Evolutionary conservation across 108 stramenopile genomes (phyloP), one percentile per base, ranked within the genome.

Genomic region (Nitzschia sp.): DNA sequence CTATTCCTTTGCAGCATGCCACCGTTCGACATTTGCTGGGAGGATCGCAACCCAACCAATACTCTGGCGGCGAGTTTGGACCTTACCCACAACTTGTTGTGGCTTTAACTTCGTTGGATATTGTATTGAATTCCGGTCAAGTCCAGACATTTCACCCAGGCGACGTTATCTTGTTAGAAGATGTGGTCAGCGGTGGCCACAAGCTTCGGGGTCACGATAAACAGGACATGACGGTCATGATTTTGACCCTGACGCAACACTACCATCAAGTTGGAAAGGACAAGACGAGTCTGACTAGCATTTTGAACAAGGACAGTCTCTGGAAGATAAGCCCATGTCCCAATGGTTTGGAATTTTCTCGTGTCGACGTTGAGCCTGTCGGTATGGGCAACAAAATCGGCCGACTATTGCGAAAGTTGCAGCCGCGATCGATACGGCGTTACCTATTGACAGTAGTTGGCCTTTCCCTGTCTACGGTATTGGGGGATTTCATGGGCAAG

Each of bases 181-280:
- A 85, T 74, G 79, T 76, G 1, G 15, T 85, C 48, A 31, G 48
- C 6, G 75, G 70, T 11, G 84, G 84, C 33, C 84, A 85, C 54
- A 76, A 75, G 33, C 42, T 81, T 27, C 62, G 71, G 28, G 66
- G 76, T 0, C 54, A 70, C 23, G 80, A 66, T 6, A 19, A 66
- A 15, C 56, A 70, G 38, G 71, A 81, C 29, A 67, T 76, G 75
- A 54, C 64, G 4, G 57, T 54, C 46, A 61, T 81, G 66, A n/a
- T 81, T 0, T 59, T 85, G 59, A 85, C 84, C 2, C 55, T 85
- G 17, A 77, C 72, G 1, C 71, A 77, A 38, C 48, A 74, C 18
- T 79, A 85, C 66, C 77, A 85, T 49, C 77, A 77, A 58, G 59
- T 74, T 3, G 82, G 82, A 11, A 75, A 72, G 34, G 82, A 83